Conservation (phyloP, 129 eudicot species). For the Flaveria bidentis region DNA sequence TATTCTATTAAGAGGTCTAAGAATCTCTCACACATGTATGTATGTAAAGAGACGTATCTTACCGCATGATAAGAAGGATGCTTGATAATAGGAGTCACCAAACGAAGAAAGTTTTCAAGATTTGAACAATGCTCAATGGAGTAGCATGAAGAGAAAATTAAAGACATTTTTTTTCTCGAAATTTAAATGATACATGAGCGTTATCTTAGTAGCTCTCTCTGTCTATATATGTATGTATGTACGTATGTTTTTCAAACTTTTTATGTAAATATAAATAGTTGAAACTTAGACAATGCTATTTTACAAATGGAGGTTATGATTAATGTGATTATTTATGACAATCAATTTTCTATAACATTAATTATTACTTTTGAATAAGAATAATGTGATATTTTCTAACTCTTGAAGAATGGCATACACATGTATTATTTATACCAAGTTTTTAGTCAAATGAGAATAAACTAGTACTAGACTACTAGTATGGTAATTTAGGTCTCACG, state of each 20-base stretch:
- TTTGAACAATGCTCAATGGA: constrained; percentile 15
- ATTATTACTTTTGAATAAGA: not conserved
- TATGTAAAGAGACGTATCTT: not conserved
- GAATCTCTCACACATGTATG: not conserved
- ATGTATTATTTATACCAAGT: not conserved
- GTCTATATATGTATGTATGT: not conserved
- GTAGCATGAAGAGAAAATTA: not conserved
- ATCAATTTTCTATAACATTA: not conserved
- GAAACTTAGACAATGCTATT: not conserved
- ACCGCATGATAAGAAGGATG: not conserved
- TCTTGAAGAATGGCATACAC: not conserved
- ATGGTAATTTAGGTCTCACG: not conserved
- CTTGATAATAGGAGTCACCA: constrained; percentile 21
- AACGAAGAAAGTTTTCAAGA: constrained; percentile 29
- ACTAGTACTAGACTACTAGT: too few relatives aligned
- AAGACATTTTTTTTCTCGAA: constrained; percentile 8
- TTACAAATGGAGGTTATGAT: constrained; percentile 5
- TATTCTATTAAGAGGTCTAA: too few relatives aligned
- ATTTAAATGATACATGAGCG: not conserved
- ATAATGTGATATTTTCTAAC: not conserved
- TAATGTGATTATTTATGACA: constrained; percentile 7
- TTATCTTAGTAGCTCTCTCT: not conserved
- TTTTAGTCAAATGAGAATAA: not conserved
- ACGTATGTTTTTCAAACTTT: not conserved
- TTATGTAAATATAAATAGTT: not conserved